Evolutionary conservation across 495 filamentous ascomycete genomes (phyloP).

Genomic region (Annulohypoxylon maeteangense): DNA sequence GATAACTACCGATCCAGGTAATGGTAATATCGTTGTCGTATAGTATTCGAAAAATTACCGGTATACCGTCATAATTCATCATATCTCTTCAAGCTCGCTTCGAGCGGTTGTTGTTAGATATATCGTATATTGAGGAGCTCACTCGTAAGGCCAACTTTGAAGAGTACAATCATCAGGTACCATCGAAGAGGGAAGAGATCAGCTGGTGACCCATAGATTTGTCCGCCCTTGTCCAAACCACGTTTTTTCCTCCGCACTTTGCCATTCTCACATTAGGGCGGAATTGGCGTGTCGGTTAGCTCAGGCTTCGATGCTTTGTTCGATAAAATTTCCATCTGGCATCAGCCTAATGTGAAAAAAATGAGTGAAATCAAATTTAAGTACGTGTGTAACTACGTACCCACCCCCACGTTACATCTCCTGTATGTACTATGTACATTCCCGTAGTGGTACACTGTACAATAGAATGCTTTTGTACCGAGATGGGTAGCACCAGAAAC

Average conservation of each 20-base stretch:
- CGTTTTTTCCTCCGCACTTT: constrained; percentile 44
- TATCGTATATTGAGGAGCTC: constrained; percentile 4
- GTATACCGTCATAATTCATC: constrained; percentile 36
- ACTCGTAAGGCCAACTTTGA: constrained; percentile 5
- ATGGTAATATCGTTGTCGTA: constrained; percentile 6
- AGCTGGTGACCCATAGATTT: constrained; percentile 39
- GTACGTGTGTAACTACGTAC: constrained; percentile 15
- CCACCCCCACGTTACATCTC: constrained; percentile 38
- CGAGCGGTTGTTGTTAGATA: constrained; percentile 19
- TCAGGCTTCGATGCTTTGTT: constrained; percentile 44
- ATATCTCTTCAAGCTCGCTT: constrained; percentile 18
- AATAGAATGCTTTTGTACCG: constrained; percentile 31
- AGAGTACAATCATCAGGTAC: constrained; percentile 15
- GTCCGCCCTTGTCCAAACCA: constrained; percentile 27
- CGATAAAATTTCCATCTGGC: constrained; percentile 34
- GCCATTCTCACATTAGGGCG: constrained; percentile 32
- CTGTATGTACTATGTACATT: constrained; percentile 5
- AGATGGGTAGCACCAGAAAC: constrained; percentile 1
- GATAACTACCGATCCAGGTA: constrained; percentile 27
- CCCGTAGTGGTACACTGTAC: background rate
- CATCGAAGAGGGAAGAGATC: constrained; percentile 30
- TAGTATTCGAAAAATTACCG: background rate
- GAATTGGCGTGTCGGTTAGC: constrained; percentile 30
- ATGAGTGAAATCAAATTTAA: constrained; percentile 20
- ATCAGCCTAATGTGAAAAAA: constrained; percentile 40